Evolutionary conservation across 2,329 filamentous ascomycete genomes (phyloP).

Genomic region (Verticillium klebahnii): DNA sequence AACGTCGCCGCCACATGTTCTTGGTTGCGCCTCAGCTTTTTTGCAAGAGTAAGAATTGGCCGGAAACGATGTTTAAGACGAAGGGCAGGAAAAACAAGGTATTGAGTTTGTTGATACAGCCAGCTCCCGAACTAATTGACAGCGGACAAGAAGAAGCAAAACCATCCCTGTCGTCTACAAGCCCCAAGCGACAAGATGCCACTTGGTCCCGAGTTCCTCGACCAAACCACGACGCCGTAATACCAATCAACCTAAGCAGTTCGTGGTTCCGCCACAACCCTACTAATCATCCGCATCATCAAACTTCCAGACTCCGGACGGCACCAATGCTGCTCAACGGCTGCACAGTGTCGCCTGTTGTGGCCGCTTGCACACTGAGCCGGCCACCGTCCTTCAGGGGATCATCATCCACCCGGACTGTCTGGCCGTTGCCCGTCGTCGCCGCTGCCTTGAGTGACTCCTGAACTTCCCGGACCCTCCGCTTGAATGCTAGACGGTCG

Average conservation of each 20-base stretch:
- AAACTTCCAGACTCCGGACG: constrained; percentile 55
- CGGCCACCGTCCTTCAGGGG: constrained; percentile 43
- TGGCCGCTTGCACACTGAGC: constrained; percentile 46
- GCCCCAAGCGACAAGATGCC: constrained; percentile 3
- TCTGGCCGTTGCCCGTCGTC: constrained; percentile 41
- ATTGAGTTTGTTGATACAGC: background rate
- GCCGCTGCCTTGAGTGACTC: constrained; percentile 61
- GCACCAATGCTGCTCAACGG: constrained; percentile 51
- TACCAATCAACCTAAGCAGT: background rate
- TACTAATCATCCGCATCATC: background rate
- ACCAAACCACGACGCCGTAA: background rate
- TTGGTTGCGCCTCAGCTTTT: too few relatives aligned
- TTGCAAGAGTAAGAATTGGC: too few relatives aligned
- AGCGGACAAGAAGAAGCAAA: background rate
- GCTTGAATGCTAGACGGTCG: constrained; percentile 85
- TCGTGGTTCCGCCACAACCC: constrained; percentile 8
- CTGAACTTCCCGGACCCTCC: constrained; percentile 78
- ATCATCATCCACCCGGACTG: constrained; percentile 43
- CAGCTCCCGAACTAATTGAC: background rate
- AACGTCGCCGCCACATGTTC: too few relatives aligned
- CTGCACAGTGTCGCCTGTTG: constrained; percentile 40
- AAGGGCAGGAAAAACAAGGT: background rate
- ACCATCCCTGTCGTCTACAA: constrained; percentile 7
- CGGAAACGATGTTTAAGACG: too few relatives aligned
- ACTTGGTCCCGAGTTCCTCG: constrained; percentile 4